Evolutionary conservation across 768 basidiomycete genomes (phyloP).

Genomic region (Mycena venus): DNA sequence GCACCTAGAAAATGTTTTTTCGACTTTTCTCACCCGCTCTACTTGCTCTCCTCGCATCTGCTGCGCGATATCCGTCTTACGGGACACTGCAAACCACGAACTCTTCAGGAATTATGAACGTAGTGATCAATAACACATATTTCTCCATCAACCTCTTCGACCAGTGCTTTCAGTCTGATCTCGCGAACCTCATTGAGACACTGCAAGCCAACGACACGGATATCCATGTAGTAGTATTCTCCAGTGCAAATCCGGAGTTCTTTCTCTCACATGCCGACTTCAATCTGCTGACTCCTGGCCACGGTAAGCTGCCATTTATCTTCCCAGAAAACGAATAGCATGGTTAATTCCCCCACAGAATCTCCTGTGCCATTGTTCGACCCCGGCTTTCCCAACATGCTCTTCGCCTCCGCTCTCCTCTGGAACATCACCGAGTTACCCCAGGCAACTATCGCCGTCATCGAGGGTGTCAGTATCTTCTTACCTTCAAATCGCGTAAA

Average conservation of each 20-base stretch:
- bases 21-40: too few relatives aligned
- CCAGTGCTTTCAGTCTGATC: neutral
- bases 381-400: neutral
- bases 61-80: neutral
- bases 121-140: neutral
- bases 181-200: neutral
- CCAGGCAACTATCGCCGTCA: slow-evolving; percentile 18
- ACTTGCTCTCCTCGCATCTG: neutral
- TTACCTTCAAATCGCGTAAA: too few relatives aligned
- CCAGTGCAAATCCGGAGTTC: neutral
- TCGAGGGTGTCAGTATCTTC: slow-evolving; percentile 3
- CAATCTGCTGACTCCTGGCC: neutral
- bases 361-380: slow-evolving; percentile 10
- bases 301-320: neutral
- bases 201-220: neutral
- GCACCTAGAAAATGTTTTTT: too few relatives aligned
- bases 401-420: slow-evolving; percentile 1
- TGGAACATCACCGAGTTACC: slow-evolving; percentile 19
- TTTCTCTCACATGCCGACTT: neutral
- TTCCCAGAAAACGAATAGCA: neutral
- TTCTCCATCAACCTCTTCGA: neutral
- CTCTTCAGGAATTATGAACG: neutral
- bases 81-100: neutral
- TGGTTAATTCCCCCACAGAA: neutral
- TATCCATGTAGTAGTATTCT: neutral